Percentiles rank a stretch among this genome's conserved stretches.
phyloP scores from a whole-genome alignment of 2,329 filamentous ascomycete genomes.

The Alternaria arbusti region DNA sequence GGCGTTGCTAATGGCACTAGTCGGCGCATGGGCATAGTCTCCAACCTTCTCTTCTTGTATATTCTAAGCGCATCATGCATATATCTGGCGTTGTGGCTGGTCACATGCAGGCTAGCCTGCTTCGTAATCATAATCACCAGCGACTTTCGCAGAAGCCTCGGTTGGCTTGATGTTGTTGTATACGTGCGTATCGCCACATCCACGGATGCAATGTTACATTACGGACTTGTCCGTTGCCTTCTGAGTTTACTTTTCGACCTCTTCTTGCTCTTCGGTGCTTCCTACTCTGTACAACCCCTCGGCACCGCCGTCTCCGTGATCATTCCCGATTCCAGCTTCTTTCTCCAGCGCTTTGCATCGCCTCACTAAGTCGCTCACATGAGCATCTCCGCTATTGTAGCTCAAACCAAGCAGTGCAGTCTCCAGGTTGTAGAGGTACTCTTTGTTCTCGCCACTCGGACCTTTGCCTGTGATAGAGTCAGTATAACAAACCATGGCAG shows the following conservation, averaged over 20 bases:
- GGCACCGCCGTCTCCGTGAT: conserved; percentile 24
- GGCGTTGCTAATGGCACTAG: conserved; percentile 68
- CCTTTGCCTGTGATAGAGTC: conserved; percentile 53
- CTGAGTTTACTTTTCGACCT: conserved; percentile 57
- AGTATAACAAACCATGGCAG: not conserved
- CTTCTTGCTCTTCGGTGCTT: conserved; percentile 66
- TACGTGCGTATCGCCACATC: not conserved
- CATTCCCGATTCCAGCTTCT: conserved; percentile 27
- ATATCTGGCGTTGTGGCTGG: conserved; percentile 9
- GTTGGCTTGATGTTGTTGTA: not conserved
- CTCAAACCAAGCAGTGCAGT: conserved; percentile 74
- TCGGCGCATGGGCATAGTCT: conserved; percentile 67
- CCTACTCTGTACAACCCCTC: conserved; percentile 50
- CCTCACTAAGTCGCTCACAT: conserved; percentile 81
- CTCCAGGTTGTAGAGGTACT: conserved; percentile 86
- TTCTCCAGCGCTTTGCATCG: conserved; percentile 71
- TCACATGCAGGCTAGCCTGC: conserved; percentile 6
- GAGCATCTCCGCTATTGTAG: conserved; percentile 77
- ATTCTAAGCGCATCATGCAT: conserved; percentile 7
- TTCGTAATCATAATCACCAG: conserved; percentile 14
- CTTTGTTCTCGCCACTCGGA: conserved; percentile 86
- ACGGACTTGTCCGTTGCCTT: not conserved
- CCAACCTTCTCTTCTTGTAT: not conserved
- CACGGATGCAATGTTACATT: not conserved
- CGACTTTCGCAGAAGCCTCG: conserved; percentile 2